These are phyloP conservation scores for Rhizoclosmatium sp. DNA, from an alignment of 192 early-diverging fungal genomes.

Conservation along the genomic window DNA sequence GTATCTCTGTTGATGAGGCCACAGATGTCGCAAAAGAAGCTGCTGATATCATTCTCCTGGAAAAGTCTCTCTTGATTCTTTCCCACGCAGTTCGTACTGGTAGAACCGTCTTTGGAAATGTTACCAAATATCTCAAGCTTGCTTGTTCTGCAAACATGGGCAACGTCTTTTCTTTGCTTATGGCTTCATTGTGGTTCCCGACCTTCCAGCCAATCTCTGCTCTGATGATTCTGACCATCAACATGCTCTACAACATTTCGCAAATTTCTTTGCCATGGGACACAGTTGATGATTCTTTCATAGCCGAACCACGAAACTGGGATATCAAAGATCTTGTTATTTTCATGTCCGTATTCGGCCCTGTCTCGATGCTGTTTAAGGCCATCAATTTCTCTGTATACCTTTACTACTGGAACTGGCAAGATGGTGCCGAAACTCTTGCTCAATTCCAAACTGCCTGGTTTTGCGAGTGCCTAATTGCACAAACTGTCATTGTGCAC, in stretches of 20 bases:
- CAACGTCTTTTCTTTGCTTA: slow-evolving; percentile 60
- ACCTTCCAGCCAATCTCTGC: slow-evolving; percentile 58
- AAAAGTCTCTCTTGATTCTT: slow-evolving; percentile 54
- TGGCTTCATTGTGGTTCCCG: slow-evolving; percentile 60
- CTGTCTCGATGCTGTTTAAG: slow-evolving; percentile 57
- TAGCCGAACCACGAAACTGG: slow-evolving; percentile 54
- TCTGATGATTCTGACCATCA: slow-evolving; percentile 55
- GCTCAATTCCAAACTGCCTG: slow-evolving; percentile 48
- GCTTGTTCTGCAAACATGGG: slow-evolving; percentile 65
- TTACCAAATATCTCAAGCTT: slow-evolving; percentile 65
- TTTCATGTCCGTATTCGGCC: slow-evolving; percentile 62
- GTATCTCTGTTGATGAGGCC: slow-evolving; percentile 59
- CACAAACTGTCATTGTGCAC: slow-evolving; percentile 57
- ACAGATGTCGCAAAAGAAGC: slow-evolving; percentile 65
- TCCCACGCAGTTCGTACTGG: slow-evolving; percentile 35
- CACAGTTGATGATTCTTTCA: slow-evolving; percentile 55
- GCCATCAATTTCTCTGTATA: slow-evolving; percentile 52
- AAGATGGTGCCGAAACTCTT: slow-evolving; percentile 37
- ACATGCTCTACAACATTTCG: slow-evolving; percentile 61
- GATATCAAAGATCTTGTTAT: slow-evolving; percentile 47
- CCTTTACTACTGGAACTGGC: slow-evolving; percentile 50
- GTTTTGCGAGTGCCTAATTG: slow-evolving; percentile 55
- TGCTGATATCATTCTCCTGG: slow-evolving; percentile 59
- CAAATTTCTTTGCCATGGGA: slow-evolving; percentile 61
- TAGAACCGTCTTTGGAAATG: slow-evolving; percentile 59